Conservation (phyloP, 768 basidiomycete genomes). For the Collybia nuda region DNA sequence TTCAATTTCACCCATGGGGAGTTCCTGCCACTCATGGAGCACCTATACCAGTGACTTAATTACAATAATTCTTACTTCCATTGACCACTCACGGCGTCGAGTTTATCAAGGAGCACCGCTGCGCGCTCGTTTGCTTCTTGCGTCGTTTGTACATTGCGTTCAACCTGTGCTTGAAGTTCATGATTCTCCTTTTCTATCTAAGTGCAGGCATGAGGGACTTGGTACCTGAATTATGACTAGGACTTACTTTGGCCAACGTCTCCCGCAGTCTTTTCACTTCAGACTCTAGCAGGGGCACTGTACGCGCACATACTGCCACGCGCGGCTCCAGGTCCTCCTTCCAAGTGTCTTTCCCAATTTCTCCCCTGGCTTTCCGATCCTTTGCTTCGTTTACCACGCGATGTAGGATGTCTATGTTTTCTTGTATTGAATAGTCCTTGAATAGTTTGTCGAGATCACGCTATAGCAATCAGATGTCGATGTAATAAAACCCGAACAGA, state of each 20-base stretch:
- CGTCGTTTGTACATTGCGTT: conserved; percentile 45
- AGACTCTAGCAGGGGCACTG: conserved; percentile 54
- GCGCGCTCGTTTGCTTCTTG: conserved; percentile 46
- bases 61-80: not conserved
- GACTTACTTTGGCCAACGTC: conserved; percentile 36
- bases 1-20: conserved; percentile 67
- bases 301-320: conserved; percentile 60
- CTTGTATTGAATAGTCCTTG: conserved; percentile 62
- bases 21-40: conserved; percentile 47
- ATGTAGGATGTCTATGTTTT: conserved; percentile 71
- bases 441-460: conserved; percentile 70
- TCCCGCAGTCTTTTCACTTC: conserved; percentile 39
- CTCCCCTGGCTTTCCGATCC: conserved; percentile 49
- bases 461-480: conserved; percentile 29
- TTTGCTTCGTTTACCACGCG: conserved; percentile 68
- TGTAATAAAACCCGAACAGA: not conserved
- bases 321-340: conserved; percentile 61
- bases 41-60: conserved; percentile 31
- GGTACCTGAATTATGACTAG: not conserved
- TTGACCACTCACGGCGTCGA: conserved; percentile 47
- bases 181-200: conserved; percentile 63
- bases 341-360: conserved; percentile 59
- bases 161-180: conserved; percentile 44
- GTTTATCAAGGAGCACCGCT: conserved; percentile 45
- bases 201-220: not conserved